These are phyloP conservation scores for Microcos paniculata DNA, from an alignment of 345 rosid genomes.

Conservation along the genomic window DNA sequence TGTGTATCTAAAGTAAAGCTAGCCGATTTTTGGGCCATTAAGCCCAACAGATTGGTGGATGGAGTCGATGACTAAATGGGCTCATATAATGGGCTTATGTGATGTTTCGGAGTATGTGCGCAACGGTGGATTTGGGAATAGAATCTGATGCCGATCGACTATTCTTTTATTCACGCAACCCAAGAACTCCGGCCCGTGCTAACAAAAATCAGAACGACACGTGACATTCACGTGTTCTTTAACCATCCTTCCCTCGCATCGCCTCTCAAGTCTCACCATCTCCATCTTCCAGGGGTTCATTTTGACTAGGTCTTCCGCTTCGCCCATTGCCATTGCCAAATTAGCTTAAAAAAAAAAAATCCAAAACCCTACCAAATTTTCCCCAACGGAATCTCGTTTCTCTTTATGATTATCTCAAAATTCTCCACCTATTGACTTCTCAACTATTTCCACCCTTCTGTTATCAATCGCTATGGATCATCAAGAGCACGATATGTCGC, in stretches of 20 bases:
- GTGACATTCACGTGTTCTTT: conserved; percentile 12
- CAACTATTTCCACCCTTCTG: not conserved
- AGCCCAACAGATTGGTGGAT: too few species aligned
- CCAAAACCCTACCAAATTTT: conserved; percentile 14
- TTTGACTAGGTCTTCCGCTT: conserved; percentile 22
- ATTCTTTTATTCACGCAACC: too few species aligned
- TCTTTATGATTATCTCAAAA: not conserved
- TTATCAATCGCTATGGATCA: conserved; percentile 20
- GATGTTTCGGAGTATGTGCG: too few species aligned
- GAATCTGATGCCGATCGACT: too few species aligned
- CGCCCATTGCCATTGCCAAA: not conserved
- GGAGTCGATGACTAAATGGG: too few species aligned
- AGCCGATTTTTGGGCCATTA: too few species aligned
- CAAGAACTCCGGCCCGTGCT: not conserved
- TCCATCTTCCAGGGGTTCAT: not conserved
- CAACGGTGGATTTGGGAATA: too few species aligned
- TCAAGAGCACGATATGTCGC: conserved; percentile 25
- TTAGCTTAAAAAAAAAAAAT: not conserved
- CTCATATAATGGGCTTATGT: too few species aligned
- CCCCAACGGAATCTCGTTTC: not conserved
- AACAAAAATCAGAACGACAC: conserved; percentile 4
- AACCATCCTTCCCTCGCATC: not conserved
- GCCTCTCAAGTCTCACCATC: not conserved
- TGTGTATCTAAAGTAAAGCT: too few species aligned
- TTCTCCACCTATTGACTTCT: not conserved